phyloP scores from a whole-genome alignment of 2,329 filamentous ascomycete species.

The Magnaporthiopsis poae region DNA sequence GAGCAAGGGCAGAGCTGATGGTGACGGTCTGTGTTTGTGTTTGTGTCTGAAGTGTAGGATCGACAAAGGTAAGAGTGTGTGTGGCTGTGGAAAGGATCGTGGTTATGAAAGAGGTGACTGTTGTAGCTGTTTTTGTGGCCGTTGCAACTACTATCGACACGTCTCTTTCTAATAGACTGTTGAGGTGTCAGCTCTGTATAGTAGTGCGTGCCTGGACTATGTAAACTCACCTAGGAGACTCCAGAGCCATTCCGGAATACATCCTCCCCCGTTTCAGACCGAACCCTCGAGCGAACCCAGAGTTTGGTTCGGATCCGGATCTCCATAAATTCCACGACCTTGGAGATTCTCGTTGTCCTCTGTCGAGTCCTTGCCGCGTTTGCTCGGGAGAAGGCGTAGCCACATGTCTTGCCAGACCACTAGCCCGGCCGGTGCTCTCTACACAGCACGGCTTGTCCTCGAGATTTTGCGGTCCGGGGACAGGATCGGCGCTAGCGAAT shows the following conservation, averaged over 20 bases:
- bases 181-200: neutral
- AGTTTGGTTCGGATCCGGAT: neutral
- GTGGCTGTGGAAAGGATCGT: conserved; percentile 14
- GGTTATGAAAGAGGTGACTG: conserved; percentile 12
- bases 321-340: neutral
- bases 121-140: conserved; percentile 14
- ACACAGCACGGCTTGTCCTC: neutral
- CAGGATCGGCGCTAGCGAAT: neutral
- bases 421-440: neutral
- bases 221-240: neutral
- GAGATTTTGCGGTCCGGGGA: neutral
- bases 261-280: neutral
- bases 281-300: neutral
- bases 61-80: conserved; percentile 18
- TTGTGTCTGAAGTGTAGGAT: conserved; percentile 17
- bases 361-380: too few species aligned
- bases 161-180: neutral
- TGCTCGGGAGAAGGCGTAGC: too few species aligned
- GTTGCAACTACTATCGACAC: conserved; percentile 13
- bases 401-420: neutral
- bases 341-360: too few species aligned
- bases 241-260: neutral
- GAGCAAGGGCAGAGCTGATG: conserved; percentile 12
- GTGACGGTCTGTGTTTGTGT: conserved; percentile 16
- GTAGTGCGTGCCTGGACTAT: neutral